A percentile compares a stretch with the other conserved stretches of the same genome.
Evolutionary conservation across 208 protist genomes (phyloP).

Genomic region (Naegleria gruberi): DNA sequence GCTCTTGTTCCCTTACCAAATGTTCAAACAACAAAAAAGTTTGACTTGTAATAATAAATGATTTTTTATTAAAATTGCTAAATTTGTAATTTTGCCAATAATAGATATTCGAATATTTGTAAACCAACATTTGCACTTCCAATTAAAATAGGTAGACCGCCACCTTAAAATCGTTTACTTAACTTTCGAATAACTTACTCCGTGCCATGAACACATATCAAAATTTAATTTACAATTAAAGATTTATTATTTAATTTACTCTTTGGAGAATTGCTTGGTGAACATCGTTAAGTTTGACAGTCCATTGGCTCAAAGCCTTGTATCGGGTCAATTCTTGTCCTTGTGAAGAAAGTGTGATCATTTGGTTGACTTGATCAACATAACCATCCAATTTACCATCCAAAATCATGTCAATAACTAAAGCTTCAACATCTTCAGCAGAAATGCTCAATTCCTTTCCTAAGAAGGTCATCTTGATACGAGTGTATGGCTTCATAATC

Average conservation of each 20-base stretch:
- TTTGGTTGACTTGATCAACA: constrained; percentile 66
- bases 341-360: constrained; percentile 10
- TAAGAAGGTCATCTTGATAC: constrained; percentile 56
- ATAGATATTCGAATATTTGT: too few relatives aligned
- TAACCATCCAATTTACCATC: constrained; percentile 65
- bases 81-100: too few relatives aligned
- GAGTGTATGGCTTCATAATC: constrained; percentile 74
- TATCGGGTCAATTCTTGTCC: background rate
- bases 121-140: too few relatives aligned
- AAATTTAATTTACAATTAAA: background rate
- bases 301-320: background rate
- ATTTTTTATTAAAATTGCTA: too few relatives aligned
- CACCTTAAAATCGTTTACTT: too few relatives aligned
- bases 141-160: too few relatives aligned
- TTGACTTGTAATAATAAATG: too few relatives aligned
- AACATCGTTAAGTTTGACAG: background rate
- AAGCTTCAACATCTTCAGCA: constrained; percentile 59
- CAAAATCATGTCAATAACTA: constrained; percentile 80
- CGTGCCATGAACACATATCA: too few relatives aligned
- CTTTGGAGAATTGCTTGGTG: background rate
- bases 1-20: too few relatives aligned
- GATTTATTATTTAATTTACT: constrained; percentile 6
- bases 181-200: too few relatives aligned
- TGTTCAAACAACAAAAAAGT: too few relatives aligned
- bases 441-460: constrained; percentile 63